Evolutionary conservation across 371 early-diverging fungal genomes (phyloP).

Genomic region (Actinomucor elegans): DNA sequence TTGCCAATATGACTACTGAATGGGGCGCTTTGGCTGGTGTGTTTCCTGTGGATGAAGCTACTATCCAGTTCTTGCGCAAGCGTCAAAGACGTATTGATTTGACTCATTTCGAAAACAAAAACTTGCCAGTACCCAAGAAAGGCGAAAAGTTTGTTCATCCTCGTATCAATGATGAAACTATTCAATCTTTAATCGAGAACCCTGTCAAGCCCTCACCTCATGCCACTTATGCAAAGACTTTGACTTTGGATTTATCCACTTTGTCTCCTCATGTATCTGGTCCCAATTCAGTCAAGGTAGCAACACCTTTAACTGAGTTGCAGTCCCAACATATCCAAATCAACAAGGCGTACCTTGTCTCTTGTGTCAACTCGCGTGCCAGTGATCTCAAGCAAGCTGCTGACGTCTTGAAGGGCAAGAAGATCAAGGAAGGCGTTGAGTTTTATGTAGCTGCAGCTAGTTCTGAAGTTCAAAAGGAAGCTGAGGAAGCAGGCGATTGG

Average conservation of each 20-base stretch:
- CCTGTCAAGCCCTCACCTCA: conserved; percentile 61
- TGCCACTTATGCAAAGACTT: conserved; percentile 81
- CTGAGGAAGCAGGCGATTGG: conserved; percentile 87
- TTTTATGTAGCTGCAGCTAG: conserved; percentile 95
- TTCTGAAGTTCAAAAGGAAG: conserved; percentile 86
- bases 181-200: conserved; percentile 55
- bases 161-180: conserved; percentile 68
- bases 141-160: conserved; percentile 62
- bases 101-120: conserved; percentile 54
- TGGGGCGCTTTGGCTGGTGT: conserved; percentile 98
- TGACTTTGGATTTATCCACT: conserved; percentile 86
- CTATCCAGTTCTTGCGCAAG: conserved; percentile 69
- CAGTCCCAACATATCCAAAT: conserved; percentile 71
- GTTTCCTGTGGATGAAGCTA: conserved; percentile 86
- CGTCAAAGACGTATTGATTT: conserved; percentile 62
- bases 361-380: conserved; percentile 91
- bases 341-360: conserved; percentile 95
- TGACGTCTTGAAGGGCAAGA: conserved; percentile 71
- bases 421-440: conserved; percentile 84
- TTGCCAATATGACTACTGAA: conserved; percentile 98
- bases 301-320: conserved; percentile 76
- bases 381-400: conserved; percentile 89
- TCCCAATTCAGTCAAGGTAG: conserved; percentile 92
- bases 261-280: conserved; percentile 89
- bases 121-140: conserved; percentile 32